Evolutionary conservation across 73 alveolate species (phyloP), one percentile per base, ranked within the genome.

Genomic region (Effrenium voratum): DNA sequence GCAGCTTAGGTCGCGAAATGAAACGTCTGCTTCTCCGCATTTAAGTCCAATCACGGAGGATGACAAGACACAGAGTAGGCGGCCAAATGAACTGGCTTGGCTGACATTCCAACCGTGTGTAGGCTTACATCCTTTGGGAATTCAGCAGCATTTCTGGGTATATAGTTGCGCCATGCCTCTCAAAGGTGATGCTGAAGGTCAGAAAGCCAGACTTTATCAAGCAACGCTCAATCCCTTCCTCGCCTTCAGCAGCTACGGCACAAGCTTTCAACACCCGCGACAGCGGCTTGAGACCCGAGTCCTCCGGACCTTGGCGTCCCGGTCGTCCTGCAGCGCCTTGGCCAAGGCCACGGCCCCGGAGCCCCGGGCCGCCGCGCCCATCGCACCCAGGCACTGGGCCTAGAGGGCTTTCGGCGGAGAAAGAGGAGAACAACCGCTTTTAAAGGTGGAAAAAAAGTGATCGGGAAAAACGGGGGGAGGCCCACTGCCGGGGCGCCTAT

Each of bases 291-390:
- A 47, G 24, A 32, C n/a, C 24, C n/a, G 49, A 13, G 60, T 32
- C 95, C 95, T 87, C 44, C 95, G 95, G 24, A 87, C 95, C 63
- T 19, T 30, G 40, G 68, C 95, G 50, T 87, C 95, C 38, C 95
- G 95, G 41, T 87, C 95, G 36, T 87, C 95, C 68, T 87, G 95
- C 45, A 90, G 75, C n/a, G 88, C 97, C 32, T 57, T 19, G 50
- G 88, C 41, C 44, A 90, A 57, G n/a, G 87, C 87, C 75, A 90
- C 97, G 34, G 97, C 97, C 57, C 97, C 97, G n/a, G 86, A 60
- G 97, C 97, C 97, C 10, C 97, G 86, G 43, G 97, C 97, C 2
- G 88, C 82, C 41, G 44, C 44, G 87, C 97, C 97, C 59, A 90
- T 24, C 41, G 57, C 75, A 24, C 88, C 97, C 34, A 90, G 28